Conservation (phyloP, 345 rosid genomes). For the Rhizophora apiculata region DNA sequence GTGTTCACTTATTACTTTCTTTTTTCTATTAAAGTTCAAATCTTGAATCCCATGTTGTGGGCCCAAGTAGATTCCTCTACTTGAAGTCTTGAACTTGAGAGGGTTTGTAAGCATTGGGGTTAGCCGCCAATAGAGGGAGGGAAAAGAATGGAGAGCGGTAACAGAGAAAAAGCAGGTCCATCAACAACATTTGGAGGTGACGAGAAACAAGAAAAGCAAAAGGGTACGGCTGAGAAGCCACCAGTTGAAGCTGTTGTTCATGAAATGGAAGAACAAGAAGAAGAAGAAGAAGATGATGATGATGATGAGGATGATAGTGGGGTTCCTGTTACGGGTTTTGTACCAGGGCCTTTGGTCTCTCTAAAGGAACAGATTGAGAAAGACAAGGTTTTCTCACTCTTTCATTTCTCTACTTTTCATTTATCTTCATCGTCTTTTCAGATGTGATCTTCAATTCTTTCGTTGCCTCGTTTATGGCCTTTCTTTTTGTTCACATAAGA, state of each 20-base stretch:
- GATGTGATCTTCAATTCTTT: not conserved
- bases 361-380: conserved; percentile 61
- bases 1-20: not conserved
- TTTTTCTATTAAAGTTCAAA: not conserved
- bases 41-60: not conserved
- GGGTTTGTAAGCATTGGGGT: not conserved
- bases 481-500: not conserved
- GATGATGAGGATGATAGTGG: conserved; percentile 15
- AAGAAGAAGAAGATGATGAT: conserved; percentile 22
- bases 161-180: conserved; percentile 22
- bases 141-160: conserved; percentile 18
- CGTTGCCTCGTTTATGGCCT: not conserved
- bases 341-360: conserved; percentile 49
- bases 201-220: conserved; percentile 6
- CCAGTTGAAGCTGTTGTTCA: conserved; percentile 6
- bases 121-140: not conserved
- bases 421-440: not conserved
- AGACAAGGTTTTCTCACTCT: conserved; percentile 40
- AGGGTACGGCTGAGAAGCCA: conserved; percentile 8
- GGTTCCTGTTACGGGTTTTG: conserved; percentile 33
- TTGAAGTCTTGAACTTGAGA: not conserved
- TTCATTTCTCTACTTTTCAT: not conserved
- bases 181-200: conserved; percentile 9
- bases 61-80: not conserved
- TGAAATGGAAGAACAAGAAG: conserved; percentile 21